Percentiles rank a stretch among this genome's conserved stretches.
phyloP scores from a whole-genome alignment of 306 rosid species.

The Echinosophora koreensis region DNA sequence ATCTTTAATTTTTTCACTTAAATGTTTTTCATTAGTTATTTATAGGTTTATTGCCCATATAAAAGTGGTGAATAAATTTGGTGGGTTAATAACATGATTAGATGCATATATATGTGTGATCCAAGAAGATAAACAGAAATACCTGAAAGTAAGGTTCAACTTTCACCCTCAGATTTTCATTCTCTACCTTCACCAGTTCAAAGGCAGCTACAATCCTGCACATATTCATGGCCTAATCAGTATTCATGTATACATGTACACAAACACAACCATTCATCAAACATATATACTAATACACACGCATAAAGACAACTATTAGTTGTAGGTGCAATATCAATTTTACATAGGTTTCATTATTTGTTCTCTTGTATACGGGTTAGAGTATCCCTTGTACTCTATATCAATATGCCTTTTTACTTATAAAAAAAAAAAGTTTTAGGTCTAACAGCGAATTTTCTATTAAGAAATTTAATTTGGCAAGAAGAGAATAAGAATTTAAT shows the following conservation, averaged over 20 bases:
- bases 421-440: no score
- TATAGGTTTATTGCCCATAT: no score
- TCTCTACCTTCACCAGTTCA: conserved; percentile 35
- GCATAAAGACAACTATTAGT: not conserved
- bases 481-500: conserved; percentile 1
- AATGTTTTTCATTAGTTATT: no score
- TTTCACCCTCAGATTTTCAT: conserved; percentile 36
- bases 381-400: no score
- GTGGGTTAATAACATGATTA: no score
- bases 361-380: no score
- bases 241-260: not conserved
- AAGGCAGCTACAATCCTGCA: conserved; percentile 33
- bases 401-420: no score
- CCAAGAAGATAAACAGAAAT: not conserved
- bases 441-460: not conserved
- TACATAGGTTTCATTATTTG: no score
- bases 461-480: not conserved
- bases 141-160: conserved; percentile 58
- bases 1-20: no score
- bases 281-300: no score
- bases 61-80: not conserved
- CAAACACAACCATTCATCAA: not conserved
- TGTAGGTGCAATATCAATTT: no score
- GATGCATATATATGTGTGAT: not conserved
- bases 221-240: not conserved